Conservation (phyloP, 257 asterid genomes). For the Coffea canephora region DNA sequence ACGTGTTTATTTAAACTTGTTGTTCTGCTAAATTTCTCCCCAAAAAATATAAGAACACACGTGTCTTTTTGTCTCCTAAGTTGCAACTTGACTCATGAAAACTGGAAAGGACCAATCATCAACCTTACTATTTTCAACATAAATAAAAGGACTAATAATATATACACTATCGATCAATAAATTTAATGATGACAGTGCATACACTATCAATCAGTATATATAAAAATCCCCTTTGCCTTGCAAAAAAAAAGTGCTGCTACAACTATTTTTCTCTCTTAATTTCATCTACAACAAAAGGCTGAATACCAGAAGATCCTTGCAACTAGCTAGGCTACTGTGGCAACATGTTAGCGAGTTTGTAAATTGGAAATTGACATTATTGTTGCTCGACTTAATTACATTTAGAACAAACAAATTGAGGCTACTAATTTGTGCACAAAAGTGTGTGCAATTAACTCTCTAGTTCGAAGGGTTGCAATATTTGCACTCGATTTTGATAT, state of each 20-base stretch:
- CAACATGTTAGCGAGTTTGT: neutral
- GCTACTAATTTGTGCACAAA: neutral
- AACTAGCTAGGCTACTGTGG: neutral
- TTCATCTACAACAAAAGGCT: neutral
- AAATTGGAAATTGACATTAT: neutral
- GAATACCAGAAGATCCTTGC: neutral
- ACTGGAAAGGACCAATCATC: neutral
- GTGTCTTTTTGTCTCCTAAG: neutral
- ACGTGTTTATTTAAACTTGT: neutral
- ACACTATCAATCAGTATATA: too few relatives aligned
- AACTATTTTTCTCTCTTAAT: neutral
- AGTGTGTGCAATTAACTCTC: neutral
- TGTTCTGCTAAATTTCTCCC: neutral
- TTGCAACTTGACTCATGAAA: conserved; percentile 8
- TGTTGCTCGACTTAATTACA: neutral
- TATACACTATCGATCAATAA: too few relatives aligned
- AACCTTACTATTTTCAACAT: neutral
- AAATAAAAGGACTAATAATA: too few relatives aligned
- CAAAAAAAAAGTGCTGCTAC: neutral
- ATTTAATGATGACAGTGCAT: too few relatives aligned
- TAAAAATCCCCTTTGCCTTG: neutral
- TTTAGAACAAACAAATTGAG: neutral
- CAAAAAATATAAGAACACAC: neutral
- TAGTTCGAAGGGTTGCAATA: neutral
- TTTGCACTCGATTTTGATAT: neutral